Conservation (phyloP, 2,329 filamentous ascomycete species). For the Erysiphe pulchra region DNA sequence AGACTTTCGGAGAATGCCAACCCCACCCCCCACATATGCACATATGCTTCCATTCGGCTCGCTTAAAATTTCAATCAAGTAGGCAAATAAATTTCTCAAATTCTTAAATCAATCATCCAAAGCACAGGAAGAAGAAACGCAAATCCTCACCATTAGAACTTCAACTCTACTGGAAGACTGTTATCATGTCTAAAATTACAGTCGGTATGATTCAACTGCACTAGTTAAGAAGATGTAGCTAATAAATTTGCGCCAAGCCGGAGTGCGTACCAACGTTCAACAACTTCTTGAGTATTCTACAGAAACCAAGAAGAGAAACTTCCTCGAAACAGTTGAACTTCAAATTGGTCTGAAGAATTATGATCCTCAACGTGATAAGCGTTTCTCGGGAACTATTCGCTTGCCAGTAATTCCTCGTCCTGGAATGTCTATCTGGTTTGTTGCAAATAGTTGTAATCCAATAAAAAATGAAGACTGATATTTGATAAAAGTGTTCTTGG, state of each 20-base stretch:
- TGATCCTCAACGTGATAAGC: slow-evolving; percentile 99
- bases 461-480: slow-evolving; percentile 5
- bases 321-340: slow-evolving; percentile 80
- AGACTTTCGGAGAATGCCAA: too few species aligned
- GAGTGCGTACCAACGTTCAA: slow-evolving; percentile 85
- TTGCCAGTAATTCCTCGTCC: slow-evolving; percentile 78
- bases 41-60: too few species aligned
- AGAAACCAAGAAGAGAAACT: slow-evolving; percentile 95
- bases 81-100: too few species aligned
- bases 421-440: slow-evolving; percentile 63
- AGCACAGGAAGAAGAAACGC: slow-evolving; percentile 1
- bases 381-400: slow-evolving; percentile 99
- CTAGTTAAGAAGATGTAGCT: neutral
- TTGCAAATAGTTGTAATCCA: slow-evolving; percentile 4
- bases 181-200: slow-evolving; percentile 72
- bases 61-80: too few species aligned
- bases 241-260: slow-evolving; percentile 28
- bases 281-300: slow-evolving; percentile 86
- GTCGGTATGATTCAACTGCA: slow-evolving; percentile 24
- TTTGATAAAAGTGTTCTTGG: slow-evolving; percentile 38
- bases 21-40: too few species aligned
- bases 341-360: slow-evolving; percentile 97
- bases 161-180: slow-evolving; percentile 65
- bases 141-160: slow-evolving; percentile 51
- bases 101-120: too few species aligned